Base-by-base conservation (phyloP, 768 basidiomycete species). In the Boletellus sp. region DNA sequence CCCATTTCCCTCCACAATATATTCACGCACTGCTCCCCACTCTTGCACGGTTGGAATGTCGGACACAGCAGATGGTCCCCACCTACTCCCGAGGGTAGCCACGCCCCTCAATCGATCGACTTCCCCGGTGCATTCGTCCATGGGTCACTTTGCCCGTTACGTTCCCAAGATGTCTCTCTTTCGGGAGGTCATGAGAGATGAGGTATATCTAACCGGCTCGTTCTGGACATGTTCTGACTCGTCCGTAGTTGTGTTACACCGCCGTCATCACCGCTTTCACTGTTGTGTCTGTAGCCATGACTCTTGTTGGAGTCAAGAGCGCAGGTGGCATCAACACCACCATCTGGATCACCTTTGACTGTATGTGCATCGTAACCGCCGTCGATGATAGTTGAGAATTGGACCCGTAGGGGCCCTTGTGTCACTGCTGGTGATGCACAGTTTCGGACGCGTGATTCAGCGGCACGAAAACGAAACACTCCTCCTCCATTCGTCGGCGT, bases 401-500 rank as follows among this genome's bases (percentile, higher is more conserved):
- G 38, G 38, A 35, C 36, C 32, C 17, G 3, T 57, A 83, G 82
- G 80, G 82, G 71, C 73, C 16, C 61, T 82, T 12, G 74, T 82
- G 16, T 83, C 83, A 0, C 43, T 79, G 13, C 67, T 82, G 32
- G 74, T 76, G 13, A 77, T 84, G 53, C 78, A 82, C 54, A 83
- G 79, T 62, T 83, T 81, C 54, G 71, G 76, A 37, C 74, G 79
- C 19, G 83, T 83, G 8, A 73, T 83, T 17, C 73, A 71, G 26
- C 73, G 83, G n/a, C 80, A 84, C 54, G 83, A 85, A 60, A 67
- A 73, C 38, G 83, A 84, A 37, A 72, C 74, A 1, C 62, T 81
- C 28, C 60, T 83, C 11, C 78, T 78, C 45, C 72, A 78, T 48
- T 73, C 79, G 2, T 63, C 68, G 4, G 67, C 69, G 3, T 78